Evolutionary conservation across 2,329 filamentous ascomycete genomes (phyloP).

Genomic region (Sporothrix mexicana): DNA sequence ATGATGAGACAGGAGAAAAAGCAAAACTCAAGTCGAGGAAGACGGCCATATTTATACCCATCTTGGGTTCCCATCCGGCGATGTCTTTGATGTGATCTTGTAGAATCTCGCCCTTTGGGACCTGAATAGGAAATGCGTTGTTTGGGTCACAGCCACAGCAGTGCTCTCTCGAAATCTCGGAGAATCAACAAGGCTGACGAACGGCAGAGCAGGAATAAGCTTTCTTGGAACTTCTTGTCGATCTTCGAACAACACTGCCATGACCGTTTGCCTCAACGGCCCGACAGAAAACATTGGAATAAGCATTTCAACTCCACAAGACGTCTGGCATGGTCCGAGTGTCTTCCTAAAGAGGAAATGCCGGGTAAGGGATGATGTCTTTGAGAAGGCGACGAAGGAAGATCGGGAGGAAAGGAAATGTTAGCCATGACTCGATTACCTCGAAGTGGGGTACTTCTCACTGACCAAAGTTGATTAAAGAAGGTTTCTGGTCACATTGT

Average conservation of each 20-base stretch:
- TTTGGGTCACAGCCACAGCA: not conserved
- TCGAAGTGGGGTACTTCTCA: too few species aligned
- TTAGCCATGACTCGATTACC: not conserved
- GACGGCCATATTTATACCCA: not conserved
- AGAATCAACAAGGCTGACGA: constrained; percentile 6
- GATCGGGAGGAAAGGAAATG: too few species aligned
- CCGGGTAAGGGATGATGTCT: not conserved
- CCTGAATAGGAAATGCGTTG: not conserved
- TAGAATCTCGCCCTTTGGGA: not conserved
- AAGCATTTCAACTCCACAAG: not conserved
- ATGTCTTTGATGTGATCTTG: not conserved
- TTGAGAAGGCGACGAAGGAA: not conserved
- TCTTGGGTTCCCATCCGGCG: not conserved
- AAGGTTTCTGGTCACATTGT: too few species aligned
- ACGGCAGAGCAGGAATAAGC: not conserved
- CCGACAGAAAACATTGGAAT: not conserved
- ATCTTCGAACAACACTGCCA: not conserved
- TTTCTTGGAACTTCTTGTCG: not conserved
- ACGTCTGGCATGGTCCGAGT: constrained; percentile 11
- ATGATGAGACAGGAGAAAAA: not conserved
- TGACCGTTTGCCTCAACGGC: not conserved
- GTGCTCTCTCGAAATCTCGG: not conserved
- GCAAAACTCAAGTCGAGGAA: not conserved
- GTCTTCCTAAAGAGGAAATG: constrained; percentile 17
- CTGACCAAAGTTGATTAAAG: too few species aligned